Percentiles rank a stretch among this genome's conserved stretches.
Conservation (phyloP, 2,329 filamentous ascomycete genomes). For the Trichoderma citrinoviride region DNA sequence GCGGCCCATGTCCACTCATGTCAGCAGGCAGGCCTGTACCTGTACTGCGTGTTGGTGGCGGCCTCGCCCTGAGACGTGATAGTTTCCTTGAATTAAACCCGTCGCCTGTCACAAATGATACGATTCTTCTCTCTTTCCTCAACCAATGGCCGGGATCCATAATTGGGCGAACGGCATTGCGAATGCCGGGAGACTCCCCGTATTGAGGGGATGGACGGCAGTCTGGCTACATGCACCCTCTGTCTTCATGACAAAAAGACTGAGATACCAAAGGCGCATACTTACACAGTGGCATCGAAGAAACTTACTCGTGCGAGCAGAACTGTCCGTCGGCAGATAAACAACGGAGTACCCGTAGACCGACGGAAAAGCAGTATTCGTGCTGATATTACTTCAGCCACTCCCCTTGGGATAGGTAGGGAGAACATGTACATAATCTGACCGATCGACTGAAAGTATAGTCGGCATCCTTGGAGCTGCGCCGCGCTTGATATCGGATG, state of each 20-base stretch:
- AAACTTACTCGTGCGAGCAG: no score
- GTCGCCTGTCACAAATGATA: not conserved
- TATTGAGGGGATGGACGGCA: not conserved
- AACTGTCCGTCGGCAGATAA: not conserved
- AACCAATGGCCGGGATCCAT: not conserved
- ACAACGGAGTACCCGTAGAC: not conserved
- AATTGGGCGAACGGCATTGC: not conserved
- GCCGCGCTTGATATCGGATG: slow-evolving; percentile 3
- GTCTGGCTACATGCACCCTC: not conserved
- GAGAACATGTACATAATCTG: not conserved
- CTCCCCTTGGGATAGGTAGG: not conserved
- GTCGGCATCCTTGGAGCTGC: not conserved
- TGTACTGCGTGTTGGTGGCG: not conserved
- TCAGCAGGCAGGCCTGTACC: not conserved
- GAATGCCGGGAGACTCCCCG: not conserved
- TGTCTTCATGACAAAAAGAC: not conserved
- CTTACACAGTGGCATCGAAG: not conserved
- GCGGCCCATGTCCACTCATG: not conserved
- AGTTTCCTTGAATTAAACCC: not conserved
- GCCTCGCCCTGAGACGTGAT: not conserved
- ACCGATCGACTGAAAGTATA: slow-evolving; percentile 2
- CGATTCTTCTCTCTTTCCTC: not conserved
- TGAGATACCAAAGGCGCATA: not conserved
- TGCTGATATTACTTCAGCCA: slow-evolving; percentile 4
- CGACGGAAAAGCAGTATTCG: not conserved